Evolutionary conservation across 257 asterid species (phyloP).

Genomic region (Lantana camara): DNA sequence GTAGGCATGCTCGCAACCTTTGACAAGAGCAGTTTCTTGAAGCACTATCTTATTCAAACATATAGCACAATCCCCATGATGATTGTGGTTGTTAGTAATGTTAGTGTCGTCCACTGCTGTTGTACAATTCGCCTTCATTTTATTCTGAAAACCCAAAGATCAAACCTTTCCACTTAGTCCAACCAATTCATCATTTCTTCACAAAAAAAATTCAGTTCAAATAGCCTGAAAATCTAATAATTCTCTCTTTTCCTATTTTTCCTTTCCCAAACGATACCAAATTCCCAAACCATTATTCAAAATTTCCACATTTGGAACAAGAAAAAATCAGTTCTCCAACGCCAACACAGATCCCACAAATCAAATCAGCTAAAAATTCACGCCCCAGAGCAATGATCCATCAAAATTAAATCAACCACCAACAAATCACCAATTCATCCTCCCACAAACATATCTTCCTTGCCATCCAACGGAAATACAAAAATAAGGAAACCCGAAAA

Average conservation of each 20-base stretch:
- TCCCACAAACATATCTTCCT: conserved; percentile 4
- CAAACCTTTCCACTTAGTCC: conserved; percentile 6
- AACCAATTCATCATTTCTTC: neutral
- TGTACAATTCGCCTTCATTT: conserved; percentile 36
- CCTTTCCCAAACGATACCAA: neutral
- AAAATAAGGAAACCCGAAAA: neutral
- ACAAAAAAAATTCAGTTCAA: neutral
- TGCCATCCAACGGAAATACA: neutral
- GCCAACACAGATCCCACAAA: conserved; percentile 13
- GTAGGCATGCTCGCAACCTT: conserved; percentile 99
- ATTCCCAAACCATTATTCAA: neutral
- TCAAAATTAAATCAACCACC: neutral
- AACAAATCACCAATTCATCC: neutral
- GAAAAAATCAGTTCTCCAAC: neutral
- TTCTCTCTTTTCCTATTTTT: neutral
- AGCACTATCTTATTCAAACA: conserved; percentile 70
- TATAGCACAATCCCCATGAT: conserved; percentile 71
- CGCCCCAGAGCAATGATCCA: neutral
- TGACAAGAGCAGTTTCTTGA: conserved; percentile 83
- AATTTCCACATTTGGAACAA: neutral
- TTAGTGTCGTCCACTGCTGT: conserved; percentile 31
- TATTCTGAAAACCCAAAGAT: conserved; percentile 38
- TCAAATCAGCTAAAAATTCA: conserved; percentile 10
- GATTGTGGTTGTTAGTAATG: conserved; percentile 32
- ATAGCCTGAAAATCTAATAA: neutral